These are phyloP conservation scores for Lactifluus pinguis DNA, from an alignment of 768 basidiomycete genomes.

Conservation along the genomic window DNA sequence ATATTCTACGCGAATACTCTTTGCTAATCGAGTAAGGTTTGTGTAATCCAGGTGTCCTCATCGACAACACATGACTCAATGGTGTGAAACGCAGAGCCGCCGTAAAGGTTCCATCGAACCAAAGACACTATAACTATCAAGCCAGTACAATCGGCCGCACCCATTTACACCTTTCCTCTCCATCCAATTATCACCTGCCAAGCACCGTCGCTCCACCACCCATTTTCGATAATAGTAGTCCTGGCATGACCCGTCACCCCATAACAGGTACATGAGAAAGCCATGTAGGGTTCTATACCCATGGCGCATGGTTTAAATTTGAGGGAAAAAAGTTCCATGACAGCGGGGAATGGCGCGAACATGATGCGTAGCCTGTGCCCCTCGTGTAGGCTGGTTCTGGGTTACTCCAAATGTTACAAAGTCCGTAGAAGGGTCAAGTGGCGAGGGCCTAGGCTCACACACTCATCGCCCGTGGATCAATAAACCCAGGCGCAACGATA, in stretches of 20 bases:
- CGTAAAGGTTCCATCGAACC: not conserved
- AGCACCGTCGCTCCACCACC: not conserved
- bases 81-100: not conserved
- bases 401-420: not conserved
- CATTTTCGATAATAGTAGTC: not conserved
- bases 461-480: constrained; percentile 31
- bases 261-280: not conserved
- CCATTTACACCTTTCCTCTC: constrained; percentile 17
- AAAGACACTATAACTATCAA: not conserved
- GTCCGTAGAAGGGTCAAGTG: not conserved
- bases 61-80: not conserved
- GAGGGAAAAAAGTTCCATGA: not conserved
- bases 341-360: not conserved
- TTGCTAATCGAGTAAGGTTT: not conserved
- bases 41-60: not conserved
- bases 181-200: constrained; percentile 1
- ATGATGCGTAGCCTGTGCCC: not conserved
- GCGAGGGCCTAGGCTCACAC: not conserved
- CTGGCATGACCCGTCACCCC: not conserved
- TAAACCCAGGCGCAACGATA: constrained; percentile 30
- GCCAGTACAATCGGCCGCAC: constrained; percentile 6
- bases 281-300: not conserved
- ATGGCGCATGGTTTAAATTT: not conserved
- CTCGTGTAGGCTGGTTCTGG: not conserved
- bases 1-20: not conserved